Conservation (phyloP, 352 stramenopile genomes). For the Phytopythium delawarense region DNA sequence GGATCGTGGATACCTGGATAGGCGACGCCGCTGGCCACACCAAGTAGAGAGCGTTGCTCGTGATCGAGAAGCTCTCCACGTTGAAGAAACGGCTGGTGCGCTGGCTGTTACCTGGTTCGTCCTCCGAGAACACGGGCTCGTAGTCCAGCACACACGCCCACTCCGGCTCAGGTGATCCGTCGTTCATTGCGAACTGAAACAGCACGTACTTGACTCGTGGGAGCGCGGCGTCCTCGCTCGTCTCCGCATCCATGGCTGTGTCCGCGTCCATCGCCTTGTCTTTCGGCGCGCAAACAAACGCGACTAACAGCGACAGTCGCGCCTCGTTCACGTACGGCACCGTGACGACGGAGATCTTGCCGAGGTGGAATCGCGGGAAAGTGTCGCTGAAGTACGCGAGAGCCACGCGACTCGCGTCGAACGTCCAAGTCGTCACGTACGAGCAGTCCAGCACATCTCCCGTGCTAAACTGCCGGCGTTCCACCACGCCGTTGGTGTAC, state of each 20-base stretch:
- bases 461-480: slow-evolving; percentile 66
- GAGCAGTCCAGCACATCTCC: slow-evolving; percentile 63
- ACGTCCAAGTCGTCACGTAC: slow-evolving; percentile 49
- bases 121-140: slow-evolving; percentile 52
- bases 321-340: slow-evolving; percentile 59
- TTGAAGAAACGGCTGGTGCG: slow-evolving; percentile 33
- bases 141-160: slow-evolving; percentile 69
- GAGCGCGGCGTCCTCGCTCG: slow-evolving; percentile 1
- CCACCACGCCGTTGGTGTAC: slow-evolving; percentile 59
- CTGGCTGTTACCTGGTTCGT: slow-evolving; percentile 6
- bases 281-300: slow-evolving; percentile 58
- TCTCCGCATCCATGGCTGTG: slow-evolving; percentile 2
- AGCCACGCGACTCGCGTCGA: slow-evolving; percentile 52
- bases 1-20: slow-evolving; percentile 60
- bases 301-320: slow-evolving; percentile 55
- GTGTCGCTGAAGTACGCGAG: slow-evolving; percentile 71
- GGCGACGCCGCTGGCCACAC: slow-evolving; percentile 58
- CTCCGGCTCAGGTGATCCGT: slow-evolving; percentile 33
- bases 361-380: slow-evolving; percentile 53
- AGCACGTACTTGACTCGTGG: slow-evolving; percentile 61
- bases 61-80: slow-evolving; percentile 60
- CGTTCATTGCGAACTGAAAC: slow-evolving; percentile 59
- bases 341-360: slow-evolving; percentile 60
- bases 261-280: slow-evolving; percentile 24
- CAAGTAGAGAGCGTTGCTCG: slow-evolving; percentile 56